These are phyloP conservation scores for Botrytis sinoallii DNA, from an alignment of 2,329 filamentous ascomycete genomes.

Conservation along the genomic window DNA sequence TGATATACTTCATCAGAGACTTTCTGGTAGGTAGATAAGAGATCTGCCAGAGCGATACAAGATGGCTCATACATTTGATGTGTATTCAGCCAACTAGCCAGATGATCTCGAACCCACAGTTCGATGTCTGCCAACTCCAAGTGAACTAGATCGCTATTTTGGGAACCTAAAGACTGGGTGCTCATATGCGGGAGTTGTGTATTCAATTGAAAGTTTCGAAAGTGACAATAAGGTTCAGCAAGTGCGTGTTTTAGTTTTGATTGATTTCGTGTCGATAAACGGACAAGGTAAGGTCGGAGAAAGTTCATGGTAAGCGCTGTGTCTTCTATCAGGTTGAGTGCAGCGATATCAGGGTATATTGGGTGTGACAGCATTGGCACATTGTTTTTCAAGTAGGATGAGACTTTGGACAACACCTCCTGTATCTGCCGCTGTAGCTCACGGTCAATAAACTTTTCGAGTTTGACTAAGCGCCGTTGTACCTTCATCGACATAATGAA, in stretches of 20 bases:
- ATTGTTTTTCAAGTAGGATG: not conserved
- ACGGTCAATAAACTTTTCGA: constrained; percentile 26
- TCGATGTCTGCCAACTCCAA: constrained; percentile 45
- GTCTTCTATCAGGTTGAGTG: not conserved
- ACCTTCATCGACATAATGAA: constrained; percentile 47
- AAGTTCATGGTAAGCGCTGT: not conserved
- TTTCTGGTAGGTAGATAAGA: constrained; percentile 40
- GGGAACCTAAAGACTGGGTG: too few species aligned
- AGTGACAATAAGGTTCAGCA: too few species aligned
- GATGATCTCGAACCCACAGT: constrained; percentile 45
- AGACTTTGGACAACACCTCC: not conserved
- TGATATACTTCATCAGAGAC: constrained; percentile 38
- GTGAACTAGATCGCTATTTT: not conserved
- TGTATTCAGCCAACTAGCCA: constrained; percentile 33
- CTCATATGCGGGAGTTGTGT: too few species aligned
- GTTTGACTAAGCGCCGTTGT: constrained; percentile 43
- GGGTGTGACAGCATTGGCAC: not conserved
- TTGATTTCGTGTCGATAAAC: not conserved
- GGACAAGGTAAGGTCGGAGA: not conserved
- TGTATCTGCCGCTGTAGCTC: not conserved
- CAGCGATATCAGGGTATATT: not conserved
- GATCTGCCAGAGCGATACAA: constrained; percentile 34
- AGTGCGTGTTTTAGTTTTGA: not conserved
- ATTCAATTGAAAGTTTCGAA: too few species aligned
- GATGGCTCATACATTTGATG: constrained; percentile 24